Conservation (phyloP, 306 rosid species). For the Gynostemma pentaphyllum region DNA sequence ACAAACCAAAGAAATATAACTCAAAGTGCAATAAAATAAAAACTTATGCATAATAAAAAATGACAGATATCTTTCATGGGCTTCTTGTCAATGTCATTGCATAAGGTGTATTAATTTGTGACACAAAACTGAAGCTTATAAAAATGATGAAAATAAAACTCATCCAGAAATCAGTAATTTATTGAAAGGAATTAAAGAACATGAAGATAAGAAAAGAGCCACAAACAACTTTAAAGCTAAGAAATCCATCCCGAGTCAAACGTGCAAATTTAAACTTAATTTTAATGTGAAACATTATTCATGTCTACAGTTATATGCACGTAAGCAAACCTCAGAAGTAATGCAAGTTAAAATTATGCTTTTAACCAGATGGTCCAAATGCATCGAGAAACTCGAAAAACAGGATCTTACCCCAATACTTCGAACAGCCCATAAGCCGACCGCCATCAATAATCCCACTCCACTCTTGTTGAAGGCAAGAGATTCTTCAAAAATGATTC, state of each 20-base stretch:
- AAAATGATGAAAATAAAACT: neutral
- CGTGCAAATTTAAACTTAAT: neutral
- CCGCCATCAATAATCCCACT: conserved; percentile 96
- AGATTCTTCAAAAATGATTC: conserved; percentile 93
- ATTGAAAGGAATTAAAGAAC: too few species aligned
- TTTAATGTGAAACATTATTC: neutral
- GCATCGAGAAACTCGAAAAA: conserved; percentile 1
- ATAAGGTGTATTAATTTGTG: neutral
- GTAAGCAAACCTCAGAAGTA: neutral
- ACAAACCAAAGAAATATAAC: neutral
- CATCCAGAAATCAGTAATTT: neutral
- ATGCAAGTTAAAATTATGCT: neutral
- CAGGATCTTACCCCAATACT: conserved; percentile 71
- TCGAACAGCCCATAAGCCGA: conserved; percentile 79
- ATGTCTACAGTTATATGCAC: neutral
- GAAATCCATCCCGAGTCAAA: too few species aligned
- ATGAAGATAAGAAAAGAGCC: too few species aligned
- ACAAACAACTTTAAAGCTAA: too few species aligned
- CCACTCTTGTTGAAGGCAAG: conserved; percentile 94
- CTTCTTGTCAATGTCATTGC: too few species aligned
- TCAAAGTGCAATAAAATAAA: neutral
- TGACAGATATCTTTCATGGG: neutral
- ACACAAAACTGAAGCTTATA: neutral
- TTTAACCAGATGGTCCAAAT: conserved; percentile 6
- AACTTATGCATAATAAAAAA: neutral